A percentile compares a stretch with the other conserved stretches of the same genome.
These are phyloP conservation scores for Chalara sp. DNA, from an alignment of 2,329 filamentous ascomycete species.

Conservation along the genomic window DNA sequence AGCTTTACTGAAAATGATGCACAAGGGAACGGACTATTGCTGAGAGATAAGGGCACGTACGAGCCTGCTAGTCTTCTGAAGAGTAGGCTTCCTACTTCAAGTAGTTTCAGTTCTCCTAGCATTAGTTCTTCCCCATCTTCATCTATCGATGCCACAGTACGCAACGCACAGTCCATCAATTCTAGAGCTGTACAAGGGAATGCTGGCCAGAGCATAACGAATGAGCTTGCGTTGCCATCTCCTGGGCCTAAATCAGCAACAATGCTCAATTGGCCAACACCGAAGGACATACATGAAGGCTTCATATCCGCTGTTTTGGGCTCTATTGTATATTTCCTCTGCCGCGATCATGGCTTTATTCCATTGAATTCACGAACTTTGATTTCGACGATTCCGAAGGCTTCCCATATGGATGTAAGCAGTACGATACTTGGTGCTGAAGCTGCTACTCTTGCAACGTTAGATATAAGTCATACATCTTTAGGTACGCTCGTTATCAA, in stretches of 20 bases:
- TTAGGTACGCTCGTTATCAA: slow-evolving; percentile 26
- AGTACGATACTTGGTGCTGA: slow-evolving; percentile 3
- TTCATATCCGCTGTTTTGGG: slow-evolving; percentile 28
- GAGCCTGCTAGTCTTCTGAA: slow-evolving; percentile 22
- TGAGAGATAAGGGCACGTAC: slow-evolving; percentile 21
- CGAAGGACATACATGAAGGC: slow-evolving; percentile 25
- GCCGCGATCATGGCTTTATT: slow-evolving; percentile 24
- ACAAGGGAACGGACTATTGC: slow-evolving; percentile 14
- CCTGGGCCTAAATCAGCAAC: slow-evolving; percentile 15
- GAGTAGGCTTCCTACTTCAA: slow-evolving; percentile 13
- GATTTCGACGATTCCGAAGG: slow-evolving; percentile 14
- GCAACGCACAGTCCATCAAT: slow-evolving; percentile 21
- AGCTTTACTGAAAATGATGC: slow-evolving; percentile 10
- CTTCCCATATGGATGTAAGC: slow-evolving; percentile 1
- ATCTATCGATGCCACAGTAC: slow-evolving; percentile 16
- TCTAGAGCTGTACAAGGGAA: slow-evolving; percentile 18
- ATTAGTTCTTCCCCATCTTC: slow-evolving; percentile 24
- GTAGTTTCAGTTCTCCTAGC: slow-evolving; percentile 16
- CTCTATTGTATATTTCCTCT: slow-evolving; percentile 25
- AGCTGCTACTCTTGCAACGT: slow-evolving; percentile 21
- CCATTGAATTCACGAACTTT: slow-evolving; percentile 28
- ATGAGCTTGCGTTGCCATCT: slow-evolving; percentile 18
- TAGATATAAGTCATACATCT: slow-evolving; percentile 27
- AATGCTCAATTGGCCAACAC: slow-evolving; percentile 7
- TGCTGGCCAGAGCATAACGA: slow-evolving; percentile 13